Evolutionary conservation across 306 rosid genomes (phyloP).

Genomic region (Acmispon strigosus): DNA sequence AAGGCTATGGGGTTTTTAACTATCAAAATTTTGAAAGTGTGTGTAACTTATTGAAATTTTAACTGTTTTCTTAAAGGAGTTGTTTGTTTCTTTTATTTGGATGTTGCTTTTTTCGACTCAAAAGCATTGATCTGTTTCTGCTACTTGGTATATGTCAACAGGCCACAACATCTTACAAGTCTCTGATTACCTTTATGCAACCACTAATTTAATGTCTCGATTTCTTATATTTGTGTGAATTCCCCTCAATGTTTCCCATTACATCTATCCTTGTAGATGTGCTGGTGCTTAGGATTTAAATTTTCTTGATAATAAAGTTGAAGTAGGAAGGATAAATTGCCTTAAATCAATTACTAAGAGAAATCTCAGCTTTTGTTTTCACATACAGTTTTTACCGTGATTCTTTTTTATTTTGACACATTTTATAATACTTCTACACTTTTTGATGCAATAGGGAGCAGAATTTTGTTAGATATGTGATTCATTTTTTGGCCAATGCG

Average conservation of each 20-base stretch:
- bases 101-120: not conserved
- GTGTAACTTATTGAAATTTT: not conserved
- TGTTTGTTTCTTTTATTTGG: not conserved
- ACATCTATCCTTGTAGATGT: not conserved
- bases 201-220: not conserved
- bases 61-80: not conserved
- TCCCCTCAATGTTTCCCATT: not conserved
- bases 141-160: not conserved
- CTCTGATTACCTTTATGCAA: not conserved
- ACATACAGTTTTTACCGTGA: not conserved
- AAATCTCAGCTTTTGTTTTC: not conserved
- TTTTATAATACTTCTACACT: not conserved
- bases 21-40: not conserved
- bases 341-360: not conserved
- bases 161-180: not conserved
- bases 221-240: not conserved
- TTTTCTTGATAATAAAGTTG: not conserved
- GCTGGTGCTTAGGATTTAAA: not conserved
- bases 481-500: not conserved
- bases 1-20: not conserved
- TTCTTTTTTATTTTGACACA: not conserved
- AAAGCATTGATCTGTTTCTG: not conserved
- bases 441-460: not conserved
- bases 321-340: not conserved
- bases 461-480: not conserved